Evolutionary conservation across 108 stramenopile species (phyloP).

Genomic region (Nitzschia sp.): DNA sequence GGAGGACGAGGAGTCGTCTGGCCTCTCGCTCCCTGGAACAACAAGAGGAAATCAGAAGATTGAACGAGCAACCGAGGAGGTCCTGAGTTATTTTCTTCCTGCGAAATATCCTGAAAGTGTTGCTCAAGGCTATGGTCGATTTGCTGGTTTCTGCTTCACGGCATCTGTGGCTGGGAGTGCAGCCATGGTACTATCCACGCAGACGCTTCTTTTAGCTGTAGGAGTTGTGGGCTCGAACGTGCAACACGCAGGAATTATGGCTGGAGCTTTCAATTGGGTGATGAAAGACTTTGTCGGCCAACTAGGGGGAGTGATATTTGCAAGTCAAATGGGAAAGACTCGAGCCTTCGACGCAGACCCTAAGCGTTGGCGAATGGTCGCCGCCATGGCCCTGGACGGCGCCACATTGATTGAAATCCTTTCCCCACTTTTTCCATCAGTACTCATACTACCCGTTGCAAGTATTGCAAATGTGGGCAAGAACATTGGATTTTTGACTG

Average conservation of each 20-base stretch:
- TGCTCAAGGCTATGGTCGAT: conserved; percentile 63
- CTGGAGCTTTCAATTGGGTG: conserved; percentile 97
- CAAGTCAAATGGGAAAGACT: conserved; percentile 73
- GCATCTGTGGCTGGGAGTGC: conserved; percentile 77
- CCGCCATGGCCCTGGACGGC: conserved; percentile 81
- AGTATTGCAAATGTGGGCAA: conserved; percentile 95
- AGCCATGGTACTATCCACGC: conserved; percentile 89
- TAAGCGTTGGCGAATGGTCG: conserved; percentile 89
- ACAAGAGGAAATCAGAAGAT: too few species aligned
- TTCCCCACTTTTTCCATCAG: conserved; percentile 71
- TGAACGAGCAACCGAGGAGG: conserved; percentile 9
- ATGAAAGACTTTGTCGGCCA: conserved; percentile 96
- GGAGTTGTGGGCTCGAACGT: conserved; percentile 70
- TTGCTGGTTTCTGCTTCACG: conserved; percentile 58
- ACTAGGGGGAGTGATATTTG: conserved; percentile 92
- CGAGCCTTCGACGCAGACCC: conserved; percentile 86
- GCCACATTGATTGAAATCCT: conserved; percentile 87
- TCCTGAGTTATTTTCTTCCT: conserved; percentile 73
- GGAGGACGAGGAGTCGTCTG: not conserved
- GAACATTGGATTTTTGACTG: conserved; percentile 93
- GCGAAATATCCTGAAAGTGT: conserved; percentile 79
- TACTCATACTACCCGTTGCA: conserved; percentile 84
- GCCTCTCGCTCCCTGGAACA: too few species aligned
- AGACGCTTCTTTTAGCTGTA: conserved; percentile 87
- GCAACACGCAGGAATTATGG: conserved; percentile 81